Conservation (phyloP, 805 yeast species). For the Saccharomycopsis babjevae region DNA sequence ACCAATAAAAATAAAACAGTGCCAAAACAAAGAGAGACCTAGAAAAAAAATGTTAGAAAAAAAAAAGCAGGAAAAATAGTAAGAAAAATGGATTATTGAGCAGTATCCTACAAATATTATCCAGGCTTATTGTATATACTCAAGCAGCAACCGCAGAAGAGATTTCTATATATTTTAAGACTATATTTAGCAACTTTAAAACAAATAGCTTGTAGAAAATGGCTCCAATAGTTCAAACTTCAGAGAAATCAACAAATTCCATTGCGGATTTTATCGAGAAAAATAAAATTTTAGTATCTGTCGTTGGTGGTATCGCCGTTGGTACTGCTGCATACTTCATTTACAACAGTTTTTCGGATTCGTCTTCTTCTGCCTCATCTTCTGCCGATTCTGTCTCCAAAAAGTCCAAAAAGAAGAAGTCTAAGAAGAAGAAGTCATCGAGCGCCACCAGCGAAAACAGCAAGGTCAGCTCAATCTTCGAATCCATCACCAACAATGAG, state of each 20-base stretch:
- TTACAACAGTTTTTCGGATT: conserved; percentile 21
- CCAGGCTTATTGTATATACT: neutral
- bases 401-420: conserved; percentile 32
- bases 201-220: neutral
- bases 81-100: neutral
- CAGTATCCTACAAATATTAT: neutral
- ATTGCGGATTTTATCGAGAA: conserved; percentile 31
- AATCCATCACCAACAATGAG: conserved; percentile 40
- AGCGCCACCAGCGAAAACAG: conserved; percentile 25
- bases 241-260: conserved; percentile 6
- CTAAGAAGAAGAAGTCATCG: conserved; percentile 32
- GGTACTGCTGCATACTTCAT: conserved; percentile 50
- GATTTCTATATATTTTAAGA: neutral
- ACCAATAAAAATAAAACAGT: neutral
- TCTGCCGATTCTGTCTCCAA: conserved; percentile 20
- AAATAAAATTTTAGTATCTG: conserved; percentile 53
- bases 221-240: conserved; percentile 17
- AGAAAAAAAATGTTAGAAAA: neutral
- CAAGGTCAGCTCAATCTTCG: conserved; percentile 44
- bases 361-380: conserved; percentile 16
- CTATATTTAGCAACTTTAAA: neutral
- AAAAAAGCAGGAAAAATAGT: neutral
- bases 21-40: neutral
- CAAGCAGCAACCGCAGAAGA: neutral
- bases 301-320: conserved; percentile 53